A percentile compares a stretch with the other conserved stretches of the same genome.
Evolutionary conservation across 1,139 yeast genomes (phyloP).

Genomic region (Sugiyamaella japonica): DNA sequence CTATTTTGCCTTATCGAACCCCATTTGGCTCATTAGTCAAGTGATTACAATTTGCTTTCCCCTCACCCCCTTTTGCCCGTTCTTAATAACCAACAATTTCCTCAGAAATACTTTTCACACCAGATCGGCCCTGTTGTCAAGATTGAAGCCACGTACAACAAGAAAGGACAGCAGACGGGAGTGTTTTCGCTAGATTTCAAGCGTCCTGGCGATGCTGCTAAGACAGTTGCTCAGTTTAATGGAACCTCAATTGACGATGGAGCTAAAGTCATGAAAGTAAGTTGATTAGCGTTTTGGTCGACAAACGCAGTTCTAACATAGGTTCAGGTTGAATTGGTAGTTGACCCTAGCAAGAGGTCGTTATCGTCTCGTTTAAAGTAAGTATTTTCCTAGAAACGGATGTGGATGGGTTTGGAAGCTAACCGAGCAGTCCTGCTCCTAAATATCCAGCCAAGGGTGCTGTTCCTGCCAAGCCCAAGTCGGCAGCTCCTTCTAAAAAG

Average conservation of each 20-base stretch:
- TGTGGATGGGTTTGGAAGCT: background rate
- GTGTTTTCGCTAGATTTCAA: constrained; percentile 83
- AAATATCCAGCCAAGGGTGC: constrained; percentile 24
- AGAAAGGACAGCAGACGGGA: constrained; percentile 89
- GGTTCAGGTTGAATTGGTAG: constrained; percentile 67
- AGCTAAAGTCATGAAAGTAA: constrained; percentile 61
- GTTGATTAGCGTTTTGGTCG: constrained; percentile 12
- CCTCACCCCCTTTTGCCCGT: background rate
- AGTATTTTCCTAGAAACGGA: constrained; percentile 20
- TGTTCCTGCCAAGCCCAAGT: constrained; percentile 32
- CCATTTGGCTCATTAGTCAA: constrained; percentile 1
- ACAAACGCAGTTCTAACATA: constrained; percentile 14
- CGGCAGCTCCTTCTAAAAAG: constrained; percentile 38
- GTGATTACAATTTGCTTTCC: constrained; percentile 18
- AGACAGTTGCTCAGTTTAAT: constrained; percentile 81
- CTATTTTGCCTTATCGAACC: constrained; percentile 14
- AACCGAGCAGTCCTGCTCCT: constrained; percentile 5
- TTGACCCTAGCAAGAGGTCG: constrained; percentile 82
- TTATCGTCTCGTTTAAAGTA: constrained; percentile 57
- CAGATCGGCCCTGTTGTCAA: constrained; percentile 83
- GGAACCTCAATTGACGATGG: constrained; percentile 95
- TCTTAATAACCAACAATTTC: constrained; percentile 25
- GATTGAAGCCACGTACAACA: constrained; percentile 76
- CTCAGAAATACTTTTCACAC: constrained; percentile 80
- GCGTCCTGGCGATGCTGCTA: constrained; percentile 63